phyloP scores from a whole-genome alignment of 1,284 basidiomycete species.

The Tilletia horrida region DNA sequence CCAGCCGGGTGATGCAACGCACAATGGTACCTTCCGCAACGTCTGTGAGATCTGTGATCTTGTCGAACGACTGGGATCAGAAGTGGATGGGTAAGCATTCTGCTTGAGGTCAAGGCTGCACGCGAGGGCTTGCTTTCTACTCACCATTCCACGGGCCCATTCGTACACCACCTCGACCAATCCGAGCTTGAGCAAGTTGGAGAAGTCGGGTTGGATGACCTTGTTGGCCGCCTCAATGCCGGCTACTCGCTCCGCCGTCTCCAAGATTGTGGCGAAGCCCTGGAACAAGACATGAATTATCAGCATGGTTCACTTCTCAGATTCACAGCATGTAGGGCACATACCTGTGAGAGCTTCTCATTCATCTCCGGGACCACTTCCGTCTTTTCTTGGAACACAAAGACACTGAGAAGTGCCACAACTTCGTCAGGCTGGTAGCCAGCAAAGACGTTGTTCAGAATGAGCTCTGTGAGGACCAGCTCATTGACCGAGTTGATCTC shows the following conservation, averaged over 20 bases:
- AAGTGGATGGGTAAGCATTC: not conserved
- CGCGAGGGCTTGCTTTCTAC: conserved; percentile 28
- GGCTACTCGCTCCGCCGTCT: conserved; percentile 78
- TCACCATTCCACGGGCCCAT: conserved; percentile 95
- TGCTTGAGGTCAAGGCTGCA: not conserved
- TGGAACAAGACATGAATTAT: conserved; percentile 23
- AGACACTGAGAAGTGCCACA: conserved; percentile 91
- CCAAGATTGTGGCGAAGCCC: conserved; percentile 74
- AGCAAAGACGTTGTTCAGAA: conserved; percentile 89
- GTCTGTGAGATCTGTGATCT: conserved; percentile 88
- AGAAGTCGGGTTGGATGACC: conserved; percentile 57
- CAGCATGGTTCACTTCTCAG: not conserved
- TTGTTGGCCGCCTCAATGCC: conserved; percentile 70
- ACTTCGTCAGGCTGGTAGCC: conserved; percentile 89
- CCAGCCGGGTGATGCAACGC: conserved; percentile 87
- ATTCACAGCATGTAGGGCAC: not conserved
- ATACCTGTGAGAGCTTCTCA: conserved; percentile 66
- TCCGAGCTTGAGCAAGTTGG: conserved; percentile 58
- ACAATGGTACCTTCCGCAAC: conserved; percentile 97
- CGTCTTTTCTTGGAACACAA: conserved; percentile 96
- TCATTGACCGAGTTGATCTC: conserved; percentile 93
- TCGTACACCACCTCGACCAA: conserved; percentile 94
- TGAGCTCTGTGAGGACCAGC: conserved; percentile 88
- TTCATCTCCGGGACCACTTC: conserved; percentile 77
- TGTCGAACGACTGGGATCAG: conserved; percentile 76